These are phyloP conservation scores for Kwoniella europaea DNA, from an alignment of 768 basidiomycete genomes.

Conservation along the genomic window DNA sequence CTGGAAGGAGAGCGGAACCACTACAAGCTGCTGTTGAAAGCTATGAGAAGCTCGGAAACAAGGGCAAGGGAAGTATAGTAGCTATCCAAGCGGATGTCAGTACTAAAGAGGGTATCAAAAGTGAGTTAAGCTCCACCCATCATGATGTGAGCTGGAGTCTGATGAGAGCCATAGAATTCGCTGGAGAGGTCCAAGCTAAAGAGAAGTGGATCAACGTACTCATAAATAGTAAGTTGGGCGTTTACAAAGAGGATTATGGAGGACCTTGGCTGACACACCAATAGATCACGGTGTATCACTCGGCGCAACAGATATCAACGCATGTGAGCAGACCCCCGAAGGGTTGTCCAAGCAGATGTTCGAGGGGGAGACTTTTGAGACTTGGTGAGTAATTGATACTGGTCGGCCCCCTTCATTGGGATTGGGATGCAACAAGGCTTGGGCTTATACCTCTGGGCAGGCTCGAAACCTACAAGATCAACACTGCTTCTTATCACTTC, in stretches of 20 bases:
- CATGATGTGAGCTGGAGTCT: background rate
- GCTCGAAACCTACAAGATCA: slow-evolving; percentile 50
- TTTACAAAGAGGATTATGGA: background rate
- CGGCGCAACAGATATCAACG: slow-evolving; percentile 38
- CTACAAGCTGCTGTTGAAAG: slow-evolving; percentile 43
- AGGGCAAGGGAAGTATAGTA: slow-evolving; percentile 42
- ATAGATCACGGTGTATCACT: slow-evolving; percentile 53
- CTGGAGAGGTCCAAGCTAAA: slow-evolving; percentile 35
- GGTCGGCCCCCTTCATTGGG: too few relatives aligned
- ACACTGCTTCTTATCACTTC: slow-evolving; percentile 65
- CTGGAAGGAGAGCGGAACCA: slow-evolving; percentile 48
- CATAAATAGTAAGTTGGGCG: slow-evolving; percentile 47
- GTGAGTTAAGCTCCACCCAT: slow-evolving; percentile 34
- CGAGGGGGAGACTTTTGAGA: slow-evolving; percentile 50
- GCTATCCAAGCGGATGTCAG: slow-evolving; percentile 50
- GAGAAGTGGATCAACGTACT: slow-evolving; percentile 55
- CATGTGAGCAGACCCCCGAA: slow-evolving; percentile 49
- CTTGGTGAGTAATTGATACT: slow-evolving; percentile 31
- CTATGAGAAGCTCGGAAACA: slow-evolving; percentile 31
- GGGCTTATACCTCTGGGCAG: slow-evolving; percentile 18
- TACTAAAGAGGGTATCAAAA: slow-evolving; percentile 51
- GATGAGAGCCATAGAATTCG: slow-evolving; percentile 33
- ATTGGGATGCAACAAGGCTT: too few relatives aligned
- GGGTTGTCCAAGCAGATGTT: slow-evolving; percentile 53
- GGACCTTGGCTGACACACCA: background rate